A percentile compares a stretch with the other conserved stretches of the same genome.
phyloP scores from a whole-genome alignment of 2,329 filamentous ascomycete genomes.

The Fusarium sp. region DNA sequence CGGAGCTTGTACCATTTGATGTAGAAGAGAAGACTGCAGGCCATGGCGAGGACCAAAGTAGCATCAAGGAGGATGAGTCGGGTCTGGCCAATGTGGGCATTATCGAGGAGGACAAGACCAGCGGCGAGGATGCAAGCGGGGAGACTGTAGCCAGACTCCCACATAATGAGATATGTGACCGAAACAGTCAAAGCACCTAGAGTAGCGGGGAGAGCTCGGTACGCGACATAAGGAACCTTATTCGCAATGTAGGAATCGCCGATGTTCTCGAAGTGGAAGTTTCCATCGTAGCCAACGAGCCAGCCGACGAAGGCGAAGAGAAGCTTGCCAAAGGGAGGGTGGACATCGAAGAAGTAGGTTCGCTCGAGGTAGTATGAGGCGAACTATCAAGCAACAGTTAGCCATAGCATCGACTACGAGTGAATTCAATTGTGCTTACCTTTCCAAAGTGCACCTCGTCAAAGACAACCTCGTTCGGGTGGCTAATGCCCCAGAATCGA shows the following conservation, averaged over 20 bases:
- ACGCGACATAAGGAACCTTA: conserved; percentile 97
- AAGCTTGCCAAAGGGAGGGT: conserved; percentile 97
- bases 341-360: conserved; percentile 99
- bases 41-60: conserved; percentile 95
- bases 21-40: conserved; percentile 91
- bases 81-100: conserved; percentile 97
- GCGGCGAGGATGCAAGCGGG: conserved; percentile 91
- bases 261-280: conserved; percentile 99
- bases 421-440: conserved; percentile 64
- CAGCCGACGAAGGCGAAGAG: conserved; percentile 97
- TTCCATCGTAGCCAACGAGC: conserved; percentile 96
- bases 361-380: conserved; percentile 89
- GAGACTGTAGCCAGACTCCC: conserved; percentile 98
- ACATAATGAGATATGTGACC: conserved; percentile 98
- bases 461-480: conserved; percentile 97
- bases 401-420: conserved; percentile 9
- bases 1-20: conserved; percentile 98
- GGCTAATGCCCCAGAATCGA: conserved; percentile 94
- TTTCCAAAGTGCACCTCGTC: conserved; percentile 99
- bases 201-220: conserved; percentile 90
- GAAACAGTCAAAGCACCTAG: conserved; percentile 93
- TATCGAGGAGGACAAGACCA: conserved; percentile 91
- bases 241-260: conserved; percentile 98
- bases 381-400: conserved; percentile 61
- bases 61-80: conserved; percentile 94